Conservation (phyloP, 805 yeast genomes). For the Zygosaccharomyces siamensis region DNA sequence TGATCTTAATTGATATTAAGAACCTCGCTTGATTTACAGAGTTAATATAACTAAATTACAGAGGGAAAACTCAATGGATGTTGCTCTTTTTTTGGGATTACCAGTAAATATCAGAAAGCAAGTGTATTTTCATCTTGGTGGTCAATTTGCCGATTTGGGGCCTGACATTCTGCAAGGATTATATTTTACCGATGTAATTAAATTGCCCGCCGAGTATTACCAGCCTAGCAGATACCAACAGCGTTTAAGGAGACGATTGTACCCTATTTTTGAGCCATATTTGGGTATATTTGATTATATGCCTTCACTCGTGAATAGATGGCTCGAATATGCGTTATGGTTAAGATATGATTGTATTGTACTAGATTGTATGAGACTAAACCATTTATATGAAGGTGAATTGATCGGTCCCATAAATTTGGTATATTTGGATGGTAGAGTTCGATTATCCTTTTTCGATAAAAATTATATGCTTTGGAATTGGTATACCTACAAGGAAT, state of each 20-base stretch:
- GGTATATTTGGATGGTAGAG: conserved; percentile 20
- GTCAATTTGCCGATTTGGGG: conserved; percentile 11
- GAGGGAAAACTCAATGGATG: conserved; percentile 10
- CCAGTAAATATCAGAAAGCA: conserved; percentile 26
- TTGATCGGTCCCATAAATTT: conserved; percentile 24
- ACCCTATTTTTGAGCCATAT: conserved; percentile 18
- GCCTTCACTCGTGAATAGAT: conserved; percentile 19
- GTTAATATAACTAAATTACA: neutral
- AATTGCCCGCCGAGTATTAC: conserved; percentile 5
- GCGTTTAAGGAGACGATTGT: conserved; percentile 8
- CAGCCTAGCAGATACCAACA: conserved; percentile 4
- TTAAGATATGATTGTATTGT: conserved; percentile 30
- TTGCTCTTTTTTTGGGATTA: conserved; percentile 18
- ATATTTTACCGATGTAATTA: conserved; percentile 4
- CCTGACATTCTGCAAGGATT: conserved; percentile 10
- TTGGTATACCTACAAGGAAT: conserved; percentile 29
- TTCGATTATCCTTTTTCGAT: conserved; percentile 23
- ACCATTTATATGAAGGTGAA: conserved; percentile 23
- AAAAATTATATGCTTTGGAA: conserved; percentile 24
- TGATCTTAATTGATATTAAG: neutral
- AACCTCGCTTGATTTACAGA: neutral
- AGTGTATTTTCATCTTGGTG: conserved; percentile 26
- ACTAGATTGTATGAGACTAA: conserved; percentile 28
- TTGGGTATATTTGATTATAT: conserved; percentile 25
- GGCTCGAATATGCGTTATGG: conserved; percentile 28